Conservation (phyloP, 441 rosid genomes). For the Melastoma candidum region DNA sequence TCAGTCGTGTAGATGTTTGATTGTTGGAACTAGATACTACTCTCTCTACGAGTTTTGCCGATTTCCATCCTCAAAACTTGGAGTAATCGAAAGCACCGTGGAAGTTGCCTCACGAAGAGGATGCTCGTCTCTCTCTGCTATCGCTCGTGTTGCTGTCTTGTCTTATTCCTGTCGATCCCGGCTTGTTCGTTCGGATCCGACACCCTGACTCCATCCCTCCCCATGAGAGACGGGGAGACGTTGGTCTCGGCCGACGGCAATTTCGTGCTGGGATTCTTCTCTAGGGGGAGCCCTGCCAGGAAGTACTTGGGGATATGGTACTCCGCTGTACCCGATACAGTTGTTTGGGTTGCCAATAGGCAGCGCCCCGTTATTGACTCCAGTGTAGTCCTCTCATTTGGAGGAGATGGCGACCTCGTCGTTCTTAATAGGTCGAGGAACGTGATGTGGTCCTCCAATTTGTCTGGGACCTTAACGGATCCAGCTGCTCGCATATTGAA, state of each 20-base stretch:
- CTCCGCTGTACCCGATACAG: background rate
- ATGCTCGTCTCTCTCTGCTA: background rate
- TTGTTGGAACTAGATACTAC: too few species aligned
- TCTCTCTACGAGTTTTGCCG: too few species aligned
- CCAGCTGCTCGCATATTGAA: slow-evolving; percentile 5
- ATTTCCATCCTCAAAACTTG: too few species aligned
- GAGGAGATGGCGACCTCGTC: background rate
- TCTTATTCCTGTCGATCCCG: too few species aligned
- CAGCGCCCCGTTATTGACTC: background rate
- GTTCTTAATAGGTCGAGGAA: background rate
- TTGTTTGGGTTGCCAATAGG: slow-evolving; percentile 8
- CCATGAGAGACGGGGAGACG: slow-evolving; percentile 6
- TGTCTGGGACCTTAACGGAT: too few species aligned
- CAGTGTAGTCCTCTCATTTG: background rate
- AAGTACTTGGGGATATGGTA: slow-evolving; percentile 9
- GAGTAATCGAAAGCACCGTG: too few species aligned
- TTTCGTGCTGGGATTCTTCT: slow-evolving; percentile 5
- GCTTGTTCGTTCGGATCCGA: background rate
- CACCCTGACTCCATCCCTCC: background rate
- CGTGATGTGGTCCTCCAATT: slow-evolving; percentile 4
- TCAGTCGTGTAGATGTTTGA: too few species aligned
- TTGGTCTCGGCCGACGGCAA: slow-evolving; percentile 1
- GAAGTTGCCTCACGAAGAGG: too few species aligned
- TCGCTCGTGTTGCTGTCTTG: background rate
- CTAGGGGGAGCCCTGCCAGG: slow-evolving; percentile 1